These are phyloP conservation scores for Pleurotus pulmonarius DNA, from an alignment of 768 basidiomycete genomes.

Conservation along the genomic window DNA sequence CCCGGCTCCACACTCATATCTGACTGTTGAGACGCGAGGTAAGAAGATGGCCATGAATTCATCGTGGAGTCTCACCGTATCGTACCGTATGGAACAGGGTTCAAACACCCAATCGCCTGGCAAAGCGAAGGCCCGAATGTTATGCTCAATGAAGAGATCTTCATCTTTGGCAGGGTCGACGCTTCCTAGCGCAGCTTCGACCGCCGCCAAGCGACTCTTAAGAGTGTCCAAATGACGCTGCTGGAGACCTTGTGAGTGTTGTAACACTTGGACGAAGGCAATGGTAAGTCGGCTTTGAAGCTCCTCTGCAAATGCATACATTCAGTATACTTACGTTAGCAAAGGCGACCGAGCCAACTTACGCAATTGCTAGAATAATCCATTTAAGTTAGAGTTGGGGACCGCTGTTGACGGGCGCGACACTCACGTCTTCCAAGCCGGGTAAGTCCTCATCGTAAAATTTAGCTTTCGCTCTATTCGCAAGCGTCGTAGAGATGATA, in stretches of 20 bases:
- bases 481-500: slow-evolving; percentile 63
- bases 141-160: slow-evolving; percentile 67
- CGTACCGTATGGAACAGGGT: slow-evolving; percentile 70
- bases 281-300: slow-evolving; percentile 63
- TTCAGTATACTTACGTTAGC: neutral
- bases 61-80: slow-evolving; percentile 46
- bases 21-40: slow-evolving; percentile 34
- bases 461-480: slow-evolving; percentile 66
- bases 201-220: slow-evolving; percentile 43
- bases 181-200: slow-evolving; percentile 43
- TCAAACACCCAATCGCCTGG: slow-evolving; percentile 75
- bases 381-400: too few species aligned
- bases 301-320: slow-evolving; percentile 43
- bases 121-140: slow-evolving; percentile 58
- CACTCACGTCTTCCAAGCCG: slow-evolving; percentile 64
- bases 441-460: slow-evolving; percentile 73
- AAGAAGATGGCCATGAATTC: slow-evolving; percentile 4
- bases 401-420: slow-evolving; percentile 3
- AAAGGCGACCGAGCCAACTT: slow-evolving; percentile 21
- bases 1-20: slow-evolving; percentile 63
- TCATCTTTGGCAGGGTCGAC: slow-evolving; percentile 64
- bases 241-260: slow-evolving; percentile 58
- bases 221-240: slow-evolving; percentile 54
- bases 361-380: slow-evolving; percentile 62
- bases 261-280: slow-evolving; percentile 50